Evolutionary conservation across 2,329 filamentous ascomycete species (phyloP), one percentile per base, ranked within the genome.

Genomic region (Metarhizium album): DNA sequence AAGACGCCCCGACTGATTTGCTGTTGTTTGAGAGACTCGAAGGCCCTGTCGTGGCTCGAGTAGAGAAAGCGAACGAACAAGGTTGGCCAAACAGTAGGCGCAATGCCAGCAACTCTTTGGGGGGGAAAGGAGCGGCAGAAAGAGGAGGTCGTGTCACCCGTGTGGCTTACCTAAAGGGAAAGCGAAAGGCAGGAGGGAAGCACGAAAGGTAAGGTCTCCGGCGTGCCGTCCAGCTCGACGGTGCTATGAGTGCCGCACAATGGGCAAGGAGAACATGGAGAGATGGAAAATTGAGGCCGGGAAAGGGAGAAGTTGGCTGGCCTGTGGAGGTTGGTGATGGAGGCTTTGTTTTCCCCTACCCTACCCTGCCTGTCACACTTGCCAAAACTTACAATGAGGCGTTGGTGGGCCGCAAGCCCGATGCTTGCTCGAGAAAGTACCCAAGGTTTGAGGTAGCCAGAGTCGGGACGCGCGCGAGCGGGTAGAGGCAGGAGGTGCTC

Each of bases 281-380:
- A 59, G 58, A 52, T 42, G 42, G 52, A 49, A 49, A 45, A 53
- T 53, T 54, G 54, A 53, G 50, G 54, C 50, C 48, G 58, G 57
- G 55, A 57, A 55, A 54, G 50, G 54, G 53, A 55, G 55, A 54
- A 56, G 57, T 55, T 50, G 52, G 53, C 58, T 54, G 57, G 54
- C 55, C 58, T 48, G 65, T 63, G 59, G 61, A 61, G 58, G 57
- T 57, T 52, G 56, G 58, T 61, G 62, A 60, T 68, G 68, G n/a
- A 70, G 67, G 68, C 67, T 70, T 70, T 67, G 67, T 66, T 69
- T 69, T 69, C 62, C 58, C 53, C 55, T 59, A 63, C 63, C 64
- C 60, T n/a, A n/a, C n/a, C n/a, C n/a, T n/a, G n/a, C n/a, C n/a
- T 67, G 66, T 66, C 61, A 58, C 60, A 62, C 58, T 59, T 59